Conservation (phyloP, 2,329 filamentous ascomycete genomes). For the Penicillium sp. region DNA sequence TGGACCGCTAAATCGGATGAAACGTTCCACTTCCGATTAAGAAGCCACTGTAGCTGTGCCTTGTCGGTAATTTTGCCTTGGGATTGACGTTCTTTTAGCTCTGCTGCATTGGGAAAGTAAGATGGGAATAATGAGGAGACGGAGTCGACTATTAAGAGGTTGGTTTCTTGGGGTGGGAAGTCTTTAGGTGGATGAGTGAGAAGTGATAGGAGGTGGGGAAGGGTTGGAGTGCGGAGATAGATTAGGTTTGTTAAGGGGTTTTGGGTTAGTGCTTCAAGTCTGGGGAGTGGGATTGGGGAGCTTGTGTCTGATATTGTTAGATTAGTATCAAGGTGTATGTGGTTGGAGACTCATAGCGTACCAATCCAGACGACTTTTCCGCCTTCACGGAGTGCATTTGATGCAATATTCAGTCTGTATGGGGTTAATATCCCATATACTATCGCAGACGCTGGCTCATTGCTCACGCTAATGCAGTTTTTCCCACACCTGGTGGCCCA, state of each 20-base stretch:
- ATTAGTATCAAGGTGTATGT: neutral
- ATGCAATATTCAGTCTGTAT: slow-evolving; percentile 69
- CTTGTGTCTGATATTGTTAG: slow-evolving; percentile 46
- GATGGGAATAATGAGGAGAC: slow-evolving; percentile 75
- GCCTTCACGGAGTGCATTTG: slow-evolving; percentile 62
- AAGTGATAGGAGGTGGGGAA: slow-evolving; percentile 70
- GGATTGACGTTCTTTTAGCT: slow-evolving; percentile 30
- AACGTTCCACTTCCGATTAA: slow-evolving; percentile 55
- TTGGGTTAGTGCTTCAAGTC: slow-evolving; percentile 51
- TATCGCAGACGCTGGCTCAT: neutral
- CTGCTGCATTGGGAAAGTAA: slow-evolving; percentile 66
- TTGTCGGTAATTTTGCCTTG: slow-evolving; percentile 37
- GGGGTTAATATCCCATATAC: slow-evolving; percentile 11
- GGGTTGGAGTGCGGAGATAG: slow-evolving; percentile 61
- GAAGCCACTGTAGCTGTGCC: slow-evolving; percentile 41
- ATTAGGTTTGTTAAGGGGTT: slow-evolving; percentile 55
- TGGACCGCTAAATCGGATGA: slow-evolving; percentile 64
- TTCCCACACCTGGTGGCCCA: slow-evolving; percentile 83
- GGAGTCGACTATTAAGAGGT: slow-evolving; percentile 75
- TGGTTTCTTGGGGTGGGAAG: slow-evolving; percentile 64
- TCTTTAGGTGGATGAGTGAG: slow-evolving; percentile 65
- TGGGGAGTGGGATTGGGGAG: slow-evolving; percentile 48
- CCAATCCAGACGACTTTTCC: slow-evolving; percentile 79
- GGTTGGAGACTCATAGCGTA: slow-evolving; percentile 46
- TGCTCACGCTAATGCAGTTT: slow-evolving; percentile 76